These are phyloP conservation scores for Cercospora sojina DNA, from an alignment of 2,329 filamentous ascomycete species.

Conservation along the genomic window DNA sequence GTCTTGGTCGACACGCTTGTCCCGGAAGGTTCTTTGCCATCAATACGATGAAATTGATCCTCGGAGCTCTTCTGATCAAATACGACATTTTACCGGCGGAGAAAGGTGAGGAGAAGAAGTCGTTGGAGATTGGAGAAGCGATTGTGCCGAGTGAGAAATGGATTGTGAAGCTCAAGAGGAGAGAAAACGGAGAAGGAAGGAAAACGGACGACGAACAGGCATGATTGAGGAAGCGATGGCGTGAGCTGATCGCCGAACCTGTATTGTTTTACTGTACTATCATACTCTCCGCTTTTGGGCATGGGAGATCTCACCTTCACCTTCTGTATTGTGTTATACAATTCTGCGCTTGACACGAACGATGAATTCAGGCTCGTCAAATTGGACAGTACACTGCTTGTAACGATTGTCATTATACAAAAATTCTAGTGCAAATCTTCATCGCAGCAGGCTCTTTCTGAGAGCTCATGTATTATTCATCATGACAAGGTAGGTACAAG, in stretches of 20 bases:
- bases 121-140: conserved; percentile 4
- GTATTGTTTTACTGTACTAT: neutral
- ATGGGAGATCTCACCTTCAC: neutral
- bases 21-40: conserved; percentile 48
- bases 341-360: neutral
- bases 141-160: conserved; percentile 11
- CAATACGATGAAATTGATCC: conserved; percentile 48
- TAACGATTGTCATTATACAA: conserved; percentile 5
- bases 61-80: conserved; percentile 42
- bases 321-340: neutral
- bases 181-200: neutral
- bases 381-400: neutral
- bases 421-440: neutral
- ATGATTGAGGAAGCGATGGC: neutral
- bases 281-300: neutral
- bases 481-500: neutral
- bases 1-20: conserved; percentile 27
- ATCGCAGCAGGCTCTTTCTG: neutral
- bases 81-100: conserved; percentile 37
- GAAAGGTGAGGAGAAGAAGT: conserved; percentile 7
- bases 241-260: neutral
- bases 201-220: neutral
- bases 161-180: neutral
- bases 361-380: neutral
- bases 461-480: neutral